Evolutionary conservation across 352 stramenopile genomes (phyloP), one percentile per base, ranked within the genome.

Genomic region (Phytophthora pisi): DNA sequence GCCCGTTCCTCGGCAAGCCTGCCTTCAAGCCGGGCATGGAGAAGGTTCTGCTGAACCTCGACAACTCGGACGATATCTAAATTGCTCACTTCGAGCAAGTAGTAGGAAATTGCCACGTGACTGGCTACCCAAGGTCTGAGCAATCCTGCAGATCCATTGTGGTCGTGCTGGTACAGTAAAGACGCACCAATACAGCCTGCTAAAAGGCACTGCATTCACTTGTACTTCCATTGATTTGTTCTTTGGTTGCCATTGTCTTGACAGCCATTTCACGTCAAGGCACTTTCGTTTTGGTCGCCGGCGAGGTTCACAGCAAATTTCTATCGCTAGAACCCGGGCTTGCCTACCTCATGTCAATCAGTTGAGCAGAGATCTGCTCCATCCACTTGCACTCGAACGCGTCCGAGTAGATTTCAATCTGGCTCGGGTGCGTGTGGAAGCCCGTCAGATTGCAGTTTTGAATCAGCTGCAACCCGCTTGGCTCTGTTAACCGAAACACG

Each of bases 1-100:
- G 97, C 79, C 97, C 97, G 28, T 98, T 98, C 82, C 78, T 99
- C 34, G 97, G 96, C 53, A 97, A 97, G 70, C 97, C 97, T 20
- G 96, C 95, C 2, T 99, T 99, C 74, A 98, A 98, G 75, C 83
- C 96, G 8, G 87, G 87, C 53, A 93, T 95, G 87, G 87, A 92
- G 63, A 91, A 93, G 65, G 83, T 95, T 57, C 54, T 95, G 62
- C 75, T 95, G 49, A 92, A 93, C 75, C 73, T 95, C 8, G 84
- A 94, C 63, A 73, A 87, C 68, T 71, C 78, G 9, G 87, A 95
- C 58, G 87, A 95, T 80, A 82, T 95, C 65, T 95, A 89, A 70
- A 45, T n/a, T 18, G n/a, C 30, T 40, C 24, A 45, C 2, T 5
- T 23, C 26, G 2, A 46, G 42, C 26, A 7, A 50, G 51, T 43